These are phyloP conservation scores for Solanum piurae DNA, from an alignment of 257 asterid species.

Conservation along the genomic window DNA sequence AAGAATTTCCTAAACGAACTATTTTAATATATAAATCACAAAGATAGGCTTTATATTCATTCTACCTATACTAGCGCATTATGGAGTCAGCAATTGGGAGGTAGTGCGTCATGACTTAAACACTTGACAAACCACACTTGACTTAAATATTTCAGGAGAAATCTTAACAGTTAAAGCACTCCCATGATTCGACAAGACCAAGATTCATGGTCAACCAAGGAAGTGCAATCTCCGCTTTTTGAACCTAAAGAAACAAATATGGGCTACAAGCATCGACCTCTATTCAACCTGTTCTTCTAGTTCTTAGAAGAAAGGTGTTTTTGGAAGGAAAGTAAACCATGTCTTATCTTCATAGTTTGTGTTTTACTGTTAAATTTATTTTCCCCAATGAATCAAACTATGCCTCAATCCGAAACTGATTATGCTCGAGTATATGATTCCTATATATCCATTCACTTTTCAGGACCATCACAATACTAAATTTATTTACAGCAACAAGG, in stretches of 20 bases:
- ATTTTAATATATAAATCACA: not conserved
- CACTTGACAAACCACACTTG: not conserved
- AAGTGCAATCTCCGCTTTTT: not conserved
- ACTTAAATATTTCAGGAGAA: not conserved
- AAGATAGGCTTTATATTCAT: not conserved
- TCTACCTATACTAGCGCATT: not conserved
- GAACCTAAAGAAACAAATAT: not conserved
- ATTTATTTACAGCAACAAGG: not conserved
- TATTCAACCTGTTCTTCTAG: not conserved
- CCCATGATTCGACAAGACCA: not conserved
- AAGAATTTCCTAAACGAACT: not conserved
- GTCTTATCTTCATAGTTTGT: not conserved
- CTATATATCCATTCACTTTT: not conserved
- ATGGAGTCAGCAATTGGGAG: not conserved
- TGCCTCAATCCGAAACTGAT: not conserved
- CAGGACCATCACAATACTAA: not conserved
- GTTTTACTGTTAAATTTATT: not conserved
- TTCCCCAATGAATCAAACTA: not conserved
- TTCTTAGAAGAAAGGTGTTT: not conserved
- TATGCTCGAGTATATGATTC: not conserved
- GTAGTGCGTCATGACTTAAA: not conserved
- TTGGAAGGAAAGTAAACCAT: not conserved
- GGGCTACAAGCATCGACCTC: not conserved
- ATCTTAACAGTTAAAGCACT: not conserved
- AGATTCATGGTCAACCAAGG: not conserved